Evolutionary conservation across 2,329 filamentous ascomycete genomes (phyloP), one percentile per base, ranked within the genome.

Genomic region (Pezicula radicicola): DNA sequence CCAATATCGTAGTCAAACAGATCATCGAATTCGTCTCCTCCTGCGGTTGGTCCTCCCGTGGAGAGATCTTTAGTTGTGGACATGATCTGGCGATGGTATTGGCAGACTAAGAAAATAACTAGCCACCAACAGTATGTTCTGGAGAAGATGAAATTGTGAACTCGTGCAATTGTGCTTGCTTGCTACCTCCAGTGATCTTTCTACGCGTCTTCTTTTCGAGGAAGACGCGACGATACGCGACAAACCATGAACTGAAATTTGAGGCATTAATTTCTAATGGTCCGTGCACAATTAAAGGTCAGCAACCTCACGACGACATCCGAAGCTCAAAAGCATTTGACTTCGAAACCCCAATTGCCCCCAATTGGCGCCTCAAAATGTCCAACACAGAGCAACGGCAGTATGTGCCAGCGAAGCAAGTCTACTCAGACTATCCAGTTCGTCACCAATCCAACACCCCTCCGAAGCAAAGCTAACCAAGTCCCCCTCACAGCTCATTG

Each of bases 371-470:
- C 48, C 27, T 56, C 63, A 68, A 62, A 50, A 68, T 68, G 66
- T 66, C 66, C 46, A 68, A 67, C 58, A 54, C 55, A 39, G 65
- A 66, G 51, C 66, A 68, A 53, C 64, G 66, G 63, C 74, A 74
- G 27, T 80, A 85, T 66, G 80, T 89, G 59, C 87, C 88, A 53
- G 86, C 88, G 69, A 95, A 94, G 83, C 80, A 84, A 68, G 75
- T 91, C 63, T 79, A 86, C 70, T 89, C 89, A 64, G 87, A 94
- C 55, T 97, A 89, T 71, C 93, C 93, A 53, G 94, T 97, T 77
- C 67, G 89, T 77, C 50, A 55, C 59, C 27, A 10, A 27, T n/a
- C 5, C 21, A 52, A 7, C 40, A 33, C 28, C 8, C 42, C 12
- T 33, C 21, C 12, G 19, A 47, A 43, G 55, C 55, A 45, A 30